Percentiles rank a stretch among this genome's conserved stretches.
Evolutionary conservation across 768 basidiomycete genomes (phyloP).

Genomic region (Naganishia vishniacii): DNA sequence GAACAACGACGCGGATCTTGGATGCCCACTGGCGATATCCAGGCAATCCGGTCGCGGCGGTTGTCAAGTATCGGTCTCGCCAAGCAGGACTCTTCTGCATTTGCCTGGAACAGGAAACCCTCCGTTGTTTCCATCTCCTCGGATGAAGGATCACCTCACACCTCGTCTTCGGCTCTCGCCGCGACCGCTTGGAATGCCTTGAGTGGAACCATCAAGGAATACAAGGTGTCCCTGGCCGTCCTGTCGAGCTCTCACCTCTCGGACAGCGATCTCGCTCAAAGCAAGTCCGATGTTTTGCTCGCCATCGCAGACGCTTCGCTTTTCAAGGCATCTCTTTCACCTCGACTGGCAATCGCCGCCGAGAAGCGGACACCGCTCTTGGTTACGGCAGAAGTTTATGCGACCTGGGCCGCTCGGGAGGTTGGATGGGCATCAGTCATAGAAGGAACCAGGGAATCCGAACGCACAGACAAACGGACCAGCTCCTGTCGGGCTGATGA

Average conservation of each 20-base stretch:
- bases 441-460: conserved; percentile 41
- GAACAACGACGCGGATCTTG: neutral
- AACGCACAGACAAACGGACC: conserved; percentile 37
- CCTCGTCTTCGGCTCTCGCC: conserved; percentile 40
- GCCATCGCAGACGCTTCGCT: conserved; percentile 39
- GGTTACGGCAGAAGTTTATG: conserved; percentile 46
- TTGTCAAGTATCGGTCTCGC: conserved; percentile 17
- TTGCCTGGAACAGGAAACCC: conserved; percentile 44
- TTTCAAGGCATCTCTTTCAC: conserved; percentile 43
- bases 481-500: conserved; percentile 43
- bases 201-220: conserved; percentile 41
- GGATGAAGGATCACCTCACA: conserved; percentile 32
- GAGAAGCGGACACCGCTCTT: conserved; percentile 40
- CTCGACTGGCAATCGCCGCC: conserved; percentile 36
- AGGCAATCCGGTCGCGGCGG: neutral
- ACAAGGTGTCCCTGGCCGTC: conserved; percentile 44
- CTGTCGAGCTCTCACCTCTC: conserved; percentile 37
- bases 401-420: conserved; percentile 48
- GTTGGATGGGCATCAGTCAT: conserved; percentile 48
- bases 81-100: conserved; percentile 25
- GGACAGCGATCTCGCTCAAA: conserved; percentile 34
- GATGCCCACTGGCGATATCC: conserved; percentile 17
- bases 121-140: conserved; percentile 38
- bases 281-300: conserved; percentile 39
- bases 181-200: conserved; percentile 43